Evolutionary conservation across 352 stramenopile species (phyloP).

Genomic region (Paralagenidium karlingii): DNA sequence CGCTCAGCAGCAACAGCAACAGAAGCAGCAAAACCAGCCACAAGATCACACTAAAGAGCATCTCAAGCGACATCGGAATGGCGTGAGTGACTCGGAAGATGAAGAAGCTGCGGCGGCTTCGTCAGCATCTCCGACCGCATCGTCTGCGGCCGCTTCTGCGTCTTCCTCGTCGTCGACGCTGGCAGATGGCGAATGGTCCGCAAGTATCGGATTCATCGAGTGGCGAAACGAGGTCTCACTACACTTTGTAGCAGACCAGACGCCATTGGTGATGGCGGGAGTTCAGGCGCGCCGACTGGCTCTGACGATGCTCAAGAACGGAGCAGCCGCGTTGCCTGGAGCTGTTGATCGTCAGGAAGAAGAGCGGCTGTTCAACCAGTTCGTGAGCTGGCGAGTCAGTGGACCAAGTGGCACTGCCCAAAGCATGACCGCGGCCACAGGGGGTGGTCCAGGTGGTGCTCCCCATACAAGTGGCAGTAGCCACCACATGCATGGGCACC

Average conservation of each 20-base stretch:
- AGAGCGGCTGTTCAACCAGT: constrained; percentile 75
- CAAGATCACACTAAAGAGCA: too few relatives aligned
- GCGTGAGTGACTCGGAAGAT: too few relatives aligned
- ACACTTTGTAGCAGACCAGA: constrained; percentile 53
- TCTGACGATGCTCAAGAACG: constrained; percentile 51
- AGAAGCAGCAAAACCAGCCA: constrained; percentile 2
- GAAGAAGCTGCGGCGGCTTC: neutral
- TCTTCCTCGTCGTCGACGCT: constrained; percentile 19
- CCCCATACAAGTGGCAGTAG: too few relatives aligned
- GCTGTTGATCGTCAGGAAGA: constrained; percentile 26
- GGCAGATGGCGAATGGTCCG: constrained; percentile 51
- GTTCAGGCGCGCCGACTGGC: constrained; percentile 67
- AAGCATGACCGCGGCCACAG: constrained; percentile 33
- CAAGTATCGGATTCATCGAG: constrained; percentile 79
- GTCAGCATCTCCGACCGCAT: neutral
- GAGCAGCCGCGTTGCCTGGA: constrained; percentile 9
- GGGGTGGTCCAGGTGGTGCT: too few relatives aligned
- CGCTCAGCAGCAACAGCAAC: neutral
- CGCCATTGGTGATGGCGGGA: constrained; percentile 68
- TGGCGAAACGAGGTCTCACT: constrained; percentile 70
- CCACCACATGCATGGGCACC: too few relatives aligned
- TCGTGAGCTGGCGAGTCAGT: constrained; percentile 79
- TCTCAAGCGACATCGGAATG: too few relatives aligned
- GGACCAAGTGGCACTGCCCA: too few relatives aligned
- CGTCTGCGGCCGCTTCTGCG: neutral